A percentile compares a stretch with the other conserved stretches of the same genome.
phyloP scores from a whole-genome alignment of 495 filamentous ascomycete species.

The Tetracladium setigerum region DNA sequence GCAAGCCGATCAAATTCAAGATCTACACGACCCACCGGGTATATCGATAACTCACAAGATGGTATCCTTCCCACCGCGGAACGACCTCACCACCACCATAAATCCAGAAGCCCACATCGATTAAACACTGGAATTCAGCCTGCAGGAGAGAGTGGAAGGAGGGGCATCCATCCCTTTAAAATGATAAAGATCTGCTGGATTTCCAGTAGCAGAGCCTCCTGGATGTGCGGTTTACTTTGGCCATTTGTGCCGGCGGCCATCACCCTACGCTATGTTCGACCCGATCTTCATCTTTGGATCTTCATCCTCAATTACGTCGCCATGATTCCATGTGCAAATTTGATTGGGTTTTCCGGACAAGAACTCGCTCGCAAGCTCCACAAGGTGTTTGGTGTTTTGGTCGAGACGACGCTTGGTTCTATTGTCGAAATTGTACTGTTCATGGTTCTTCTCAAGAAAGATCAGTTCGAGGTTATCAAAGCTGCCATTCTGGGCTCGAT shows the following conservation, averaged over 20 bases:
- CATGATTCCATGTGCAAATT: constrained; percentile 84
- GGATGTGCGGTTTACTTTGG: constrained; percentile 52
- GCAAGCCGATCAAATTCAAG: no score
- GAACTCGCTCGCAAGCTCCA: constrained; percentile 74
- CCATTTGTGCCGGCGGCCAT: constrained; percentile 65
- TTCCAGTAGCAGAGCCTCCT: constrained; percentile 15
- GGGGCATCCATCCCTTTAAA: constrained; percentile 49
- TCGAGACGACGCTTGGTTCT: constrained; percentile 70
- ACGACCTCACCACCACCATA: no score
- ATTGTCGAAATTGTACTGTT: constrained; percentile 80
- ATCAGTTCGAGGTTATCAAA: constrained; percentile 56
- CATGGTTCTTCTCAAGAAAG: constrained; percentile 52
- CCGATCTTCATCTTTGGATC: constrained; percentile 52
- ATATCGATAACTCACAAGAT: no score
- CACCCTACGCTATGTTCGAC: constrained; percentile 52
- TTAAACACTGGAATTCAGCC: constrained; percentile 8
- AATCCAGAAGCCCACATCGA: constrained; percentile 32
- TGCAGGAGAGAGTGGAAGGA: constrained; percentile 52
- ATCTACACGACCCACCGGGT: no score
- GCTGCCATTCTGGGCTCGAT: constrained; percentile 79
- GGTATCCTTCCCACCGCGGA: no score
- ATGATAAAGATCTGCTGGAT: constrained; percentile 53
- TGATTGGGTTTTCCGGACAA: constrained; percentile 78
- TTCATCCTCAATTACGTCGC: constrained; percentile 69
- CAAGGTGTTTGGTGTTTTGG: constrained; percentile 66